Base-by-base conservation (phyloP, 83 land plant species). In the Diphasiastrum complanatum region DNA sequence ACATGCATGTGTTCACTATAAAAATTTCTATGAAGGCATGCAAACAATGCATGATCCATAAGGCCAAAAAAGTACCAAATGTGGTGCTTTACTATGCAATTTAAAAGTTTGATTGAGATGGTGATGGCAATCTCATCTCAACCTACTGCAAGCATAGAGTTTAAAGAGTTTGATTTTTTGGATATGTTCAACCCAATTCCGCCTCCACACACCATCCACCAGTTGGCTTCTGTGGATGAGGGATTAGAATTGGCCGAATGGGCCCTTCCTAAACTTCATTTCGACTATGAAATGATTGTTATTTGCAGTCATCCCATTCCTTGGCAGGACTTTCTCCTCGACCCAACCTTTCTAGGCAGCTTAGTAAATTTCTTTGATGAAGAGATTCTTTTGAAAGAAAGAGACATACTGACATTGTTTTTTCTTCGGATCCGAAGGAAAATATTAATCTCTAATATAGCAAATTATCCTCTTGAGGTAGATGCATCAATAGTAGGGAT, bases 261-360 rank as follows among this genome's bases (percentile, higher is more conserved):
- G 59, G 4, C 33, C 14, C 25, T 14, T 18, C 47, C 70, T 5
- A 38, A 67, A 23, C 18, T 58, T 16, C 25, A 5, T 5, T 37
- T n/a, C 20, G 55, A 18, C 12, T 20, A 16, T 3, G 97, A 85
- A 33, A 91, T 87, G 23, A 79, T 61, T 23, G 79, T 85, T 1
- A 74, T 92, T 12, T 47, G 34, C 51, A 73, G 45, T 45, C 86
- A 96, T 88, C 97, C 28, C 96, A 92, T 60, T 92, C 97, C 19
- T 52, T 92, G 52, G 91, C 83, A 22, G 97, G 97, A 3, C 97
- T 91, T 3, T 70, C 87, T 0, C 45, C 82, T 34, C 66, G 70
- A 51, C 69, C 78, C 11, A 67, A 71, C 24, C 66, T 79, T 26
- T 48, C 79, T 37, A 47, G 78, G 66, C 74, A 67, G 58, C 76